Conservation (phyloP, 192 early-diverging fungal genomes). For the Backusella morwellensis region DNA sequence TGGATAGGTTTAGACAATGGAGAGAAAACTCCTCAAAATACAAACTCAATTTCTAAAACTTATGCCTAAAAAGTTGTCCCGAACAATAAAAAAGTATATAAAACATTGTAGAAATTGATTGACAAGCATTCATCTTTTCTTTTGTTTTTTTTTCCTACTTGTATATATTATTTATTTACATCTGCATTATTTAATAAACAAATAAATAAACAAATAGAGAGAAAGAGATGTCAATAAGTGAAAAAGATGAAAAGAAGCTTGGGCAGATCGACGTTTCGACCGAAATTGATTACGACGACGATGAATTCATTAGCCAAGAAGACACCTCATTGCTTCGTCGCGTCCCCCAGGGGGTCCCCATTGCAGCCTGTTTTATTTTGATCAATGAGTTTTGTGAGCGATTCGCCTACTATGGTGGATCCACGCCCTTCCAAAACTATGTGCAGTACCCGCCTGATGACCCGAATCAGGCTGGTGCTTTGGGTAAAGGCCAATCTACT, state of each 20-base stretch:
- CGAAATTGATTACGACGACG: background rate
- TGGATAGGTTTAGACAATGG: background rate
- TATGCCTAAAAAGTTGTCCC: background rate
- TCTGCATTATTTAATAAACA: background rate
- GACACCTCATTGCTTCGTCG: conserved; percentile 20
- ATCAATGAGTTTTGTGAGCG: conserved; percentile 61
- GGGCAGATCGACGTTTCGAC: background rate
- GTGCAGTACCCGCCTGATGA: conserved; percentile 42
- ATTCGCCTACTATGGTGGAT: conserved; percentile 62
- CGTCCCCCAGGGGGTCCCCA: conserved; percentile 48
- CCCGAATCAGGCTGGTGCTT: conserved; percentile 39
- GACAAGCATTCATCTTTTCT: background rate
- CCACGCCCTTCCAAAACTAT: conserved; percentile 62
- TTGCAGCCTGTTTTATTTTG: conserved; percentile 53
- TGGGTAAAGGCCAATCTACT: conserved; percentile 52
- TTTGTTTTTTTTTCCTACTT: background rate
- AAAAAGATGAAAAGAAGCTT: conserved; percentile 1
- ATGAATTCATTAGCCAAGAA: background rate
- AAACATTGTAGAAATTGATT: background rate
- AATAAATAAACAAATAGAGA: background rate
- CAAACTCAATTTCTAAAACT: background rate
- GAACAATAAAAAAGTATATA: background rate
- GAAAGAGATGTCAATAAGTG: background rate
- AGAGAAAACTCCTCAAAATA: background rate
- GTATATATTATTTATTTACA: too few relatives aligned